These are phyloP conservation scores for Umbellularia californica DNA, from an alignment of 164 flowering plant genomes.

Conservation along the genomic window DNA sequence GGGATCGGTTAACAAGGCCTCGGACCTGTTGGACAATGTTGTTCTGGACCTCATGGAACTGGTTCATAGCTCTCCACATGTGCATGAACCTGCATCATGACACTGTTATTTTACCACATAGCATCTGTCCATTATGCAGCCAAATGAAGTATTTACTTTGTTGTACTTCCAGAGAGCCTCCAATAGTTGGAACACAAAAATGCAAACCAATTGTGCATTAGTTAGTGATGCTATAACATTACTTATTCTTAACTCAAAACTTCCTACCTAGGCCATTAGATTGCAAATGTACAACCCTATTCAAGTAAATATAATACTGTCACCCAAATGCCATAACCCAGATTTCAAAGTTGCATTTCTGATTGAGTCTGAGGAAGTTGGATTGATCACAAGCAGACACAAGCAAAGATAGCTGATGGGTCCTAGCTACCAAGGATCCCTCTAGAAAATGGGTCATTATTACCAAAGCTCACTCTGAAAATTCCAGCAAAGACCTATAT, in stretches of 20 bases:
- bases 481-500: too few species aligned
- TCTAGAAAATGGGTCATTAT: too few species aligned
- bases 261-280: neutral
- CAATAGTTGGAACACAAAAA: neutral
- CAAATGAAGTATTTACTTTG: neutral
- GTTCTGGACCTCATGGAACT: slow-evolving; percentile 75
- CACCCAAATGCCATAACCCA: neutral
- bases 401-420: too few species aligned
- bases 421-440: too few species aligned
- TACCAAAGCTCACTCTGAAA: too few species aligned
- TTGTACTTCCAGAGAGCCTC: too few species aligned
- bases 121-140: neutral
- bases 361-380: neutral
- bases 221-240: too few species aligned
- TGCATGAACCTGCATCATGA: slow-evolving; percentile 56
- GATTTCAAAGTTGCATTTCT: neutral
- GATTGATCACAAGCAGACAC: too few species aligned
- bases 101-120: too few species aligned
- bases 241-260: neutral
- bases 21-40: slow-evolving; percentile 89
- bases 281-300: neutral
- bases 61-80: slow-evolving; percentile 98
- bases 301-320: neutral
- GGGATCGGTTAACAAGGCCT: slow-evolving; percentile 64
- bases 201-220: neutral